Conservation (phyloP, 495 filamentous ascomycete genomes). For the Sabuloglossum arenarium region DNA sequence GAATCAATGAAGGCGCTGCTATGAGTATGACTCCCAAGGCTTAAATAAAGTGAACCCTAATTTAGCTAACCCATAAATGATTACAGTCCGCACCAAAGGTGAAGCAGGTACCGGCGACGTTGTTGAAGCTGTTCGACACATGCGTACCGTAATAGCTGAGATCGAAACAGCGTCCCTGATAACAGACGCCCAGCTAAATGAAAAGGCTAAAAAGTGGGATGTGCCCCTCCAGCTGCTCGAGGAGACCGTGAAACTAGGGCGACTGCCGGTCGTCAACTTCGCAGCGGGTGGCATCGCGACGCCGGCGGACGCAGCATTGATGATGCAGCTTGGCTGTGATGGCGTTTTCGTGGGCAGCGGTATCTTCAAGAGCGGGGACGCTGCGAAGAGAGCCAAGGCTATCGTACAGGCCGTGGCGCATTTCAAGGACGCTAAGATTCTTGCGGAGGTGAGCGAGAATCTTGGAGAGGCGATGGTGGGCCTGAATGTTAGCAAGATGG, state of each 20-base stretch:
- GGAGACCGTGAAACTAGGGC: conserved; percentile 66
- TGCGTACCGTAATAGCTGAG: conserved; percentile 70
- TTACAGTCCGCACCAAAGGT: conserved; percentile 67
- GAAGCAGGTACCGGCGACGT: conserved; percentile 98
- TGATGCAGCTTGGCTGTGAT: conserved; percentile 98
- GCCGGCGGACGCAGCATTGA: conserved; percentile 87
- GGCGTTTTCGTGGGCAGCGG: conserved; percentile 93
- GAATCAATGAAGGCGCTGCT: conserved; percentile 84
- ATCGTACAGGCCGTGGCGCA: conserved; percentile 91
- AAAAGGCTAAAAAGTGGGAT: conserved; percentile 62
- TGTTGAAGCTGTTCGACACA: conserved; percentile 90
- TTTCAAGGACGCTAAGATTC: conserved; percentile 63
- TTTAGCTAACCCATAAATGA: background rate
- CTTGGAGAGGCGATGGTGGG: conserved; percentile 94
- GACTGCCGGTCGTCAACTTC: conserved; percentile 94
- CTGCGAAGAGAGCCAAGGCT: conserved; percentile 66
- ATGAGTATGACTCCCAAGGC: conserved; percentile 33
- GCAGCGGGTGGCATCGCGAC: conserved; percentile 94
- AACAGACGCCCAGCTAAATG: conserved; percentile 44
- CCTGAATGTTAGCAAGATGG: conserved; percentile 58
- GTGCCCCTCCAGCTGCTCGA: conserved; percentile 56
- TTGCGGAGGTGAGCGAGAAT: conserved; percentile 72
- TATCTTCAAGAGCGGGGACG: conserved; percentile 92
- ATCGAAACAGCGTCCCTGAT: conserved; percentile 55
- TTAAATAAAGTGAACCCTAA: background rate